Percentiles rank a stretch among this genome's conserved stretches.
phyloP scores from a whole-genome alignment of 768 basidiomycete species.

The Calocybe gangraenosa region DNA sequence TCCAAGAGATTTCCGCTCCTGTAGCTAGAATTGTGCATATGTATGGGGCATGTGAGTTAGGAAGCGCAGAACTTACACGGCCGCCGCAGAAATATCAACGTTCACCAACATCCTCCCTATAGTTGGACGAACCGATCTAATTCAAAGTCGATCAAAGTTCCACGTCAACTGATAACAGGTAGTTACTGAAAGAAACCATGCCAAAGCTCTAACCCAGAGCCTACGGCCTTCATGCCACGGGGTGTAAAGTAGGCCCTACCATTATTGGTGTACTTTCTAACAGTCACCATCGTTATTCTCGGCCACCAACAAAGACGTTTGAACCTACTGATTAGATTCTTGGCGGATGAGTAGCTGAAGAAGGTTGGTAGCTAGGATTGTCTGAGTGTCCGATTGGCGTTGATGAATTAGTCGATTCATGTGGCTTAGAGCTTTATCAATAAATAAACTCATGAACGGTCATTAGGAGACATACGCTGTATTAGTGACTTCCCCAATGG shows the following conservation, averaged over 20 bases:
- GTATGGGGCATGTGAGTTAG: no score
- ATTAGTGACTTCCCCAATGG: constrained; percentile 30
- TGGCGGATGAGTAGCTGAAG: constrained; percentile 48
- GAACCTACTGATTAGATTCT: constrained; percentile 37
- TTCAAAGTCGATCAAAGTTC: no score
- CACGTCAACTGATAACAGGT: no score
- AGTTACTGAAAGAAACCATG: constrained; percentile 50
- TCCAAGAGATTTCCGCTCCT: constrained; percentile 25
- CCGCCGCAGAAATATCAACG: constrained; percentile 42
- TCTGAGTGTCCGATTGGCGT: constrained; percentile 17
- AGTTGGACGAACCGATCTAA: constrained; percentile 39
- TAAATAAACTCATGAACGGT: no score
- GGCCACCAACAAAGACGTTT: not conserved
- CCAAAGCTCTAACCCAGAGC: constrained; percentile 37
- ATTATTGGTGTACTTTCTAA: constrained; percentile 41
- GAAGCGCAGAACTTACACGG: constrained; percentile 40
- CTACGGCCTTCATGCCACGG: constrained; percentile 16
- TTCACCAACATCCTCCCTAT: constrained; percentile 36
- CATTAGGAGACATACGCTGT: constrained; percentile 28
- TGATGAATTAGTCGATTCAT: constrained; percentile 19
- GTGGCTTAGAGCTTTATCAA: constrained; percentile 21
- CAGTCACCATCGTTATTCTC: not conserved
- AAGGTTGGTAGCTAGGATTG: constrained; percentile 38
- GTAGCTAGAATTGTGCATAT: constrained; percentile 20
- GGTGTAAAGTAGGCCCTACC: constrained; percentile 40